A percentile compares a stretch with the other conserved stretches of the same genome.
These are phyloP conservation scores for Saccharomyces kudriavzevii DNA, from an alignment of 805 yeast genomes.

Conservation along the genomic window DNA sequence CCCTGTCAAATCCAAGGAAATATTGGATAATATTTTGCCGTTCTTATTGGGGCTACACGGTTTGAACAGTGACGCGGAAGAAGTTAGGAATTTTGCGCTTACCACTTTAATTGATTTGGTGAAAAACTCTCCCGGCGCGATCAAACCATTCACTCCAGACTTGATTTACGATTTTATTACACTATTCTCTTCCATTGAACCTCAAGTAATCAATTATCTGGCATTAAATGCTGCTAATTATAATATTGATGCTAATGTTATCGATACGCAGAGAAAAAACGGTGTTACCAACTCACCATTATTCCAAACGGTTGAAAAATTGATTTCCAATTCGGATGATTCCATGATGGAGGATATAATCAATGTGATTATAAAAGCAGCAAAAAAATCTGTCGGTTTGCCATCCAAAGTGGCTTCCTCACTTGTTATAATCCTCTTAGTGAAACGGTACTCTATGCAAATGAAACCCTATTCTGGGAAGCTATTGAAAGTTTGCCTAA, in stretches of 20 bases:
- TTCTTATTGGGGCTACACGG: slow-evolving; percentile 75
- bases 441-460: slow-evolving; percentile 44
- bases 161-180: slow-evolving; percentile 61
- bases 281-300: slow-evolving; percentile 76
- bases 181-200: slow-evolving; percentile 81
- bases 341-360: slow-evolving; percentile 40
- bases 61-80: slow-evolving; percentile 76
- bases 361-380: slow-evolving; percentile 43
- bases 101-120: slow-evolving; percentile 66
- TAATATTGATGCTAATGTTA: slow-evolving; percentile 58
- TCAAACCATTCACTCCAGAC: slow-evolving; percentile 59
- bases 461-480: slow-evolving; percentile 49
- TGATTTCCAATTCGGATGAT: slow-evolving; percentile 51
- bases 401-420: slow-evolving; percentile 89
- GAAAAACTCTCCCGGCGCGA: slow-evolving; percentile 50
- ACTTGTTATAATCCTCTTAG: slow-evolving; percentile 56
- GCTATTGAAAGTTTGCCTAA: slow-evolving; percentile 48
- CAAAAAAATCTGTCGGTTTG: slow-evolving; percentile 70
- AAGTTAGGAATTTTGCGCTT: slow-evolving; percentile 67
- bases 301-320: slow-evolving; percentile 74
- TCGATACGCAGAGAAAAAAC: slow-evolving; percentile 70
- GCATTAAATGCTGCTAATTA: slow-evolving; percentile 84
- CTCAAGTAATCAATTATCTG: slow-evolving; percentile 79
- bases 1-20: slow-evolving; percentile 35
- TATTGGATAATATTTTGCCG: slow-evolving; percentile 59